A percentile compares a stretch with the other conserved stretches of the same genome.
These are phyloP conservation scores for Lanmaoa rubissima DNA, from an alignment of 768 basidiomycete genomes.

Conservation along the genomic window DNA sequence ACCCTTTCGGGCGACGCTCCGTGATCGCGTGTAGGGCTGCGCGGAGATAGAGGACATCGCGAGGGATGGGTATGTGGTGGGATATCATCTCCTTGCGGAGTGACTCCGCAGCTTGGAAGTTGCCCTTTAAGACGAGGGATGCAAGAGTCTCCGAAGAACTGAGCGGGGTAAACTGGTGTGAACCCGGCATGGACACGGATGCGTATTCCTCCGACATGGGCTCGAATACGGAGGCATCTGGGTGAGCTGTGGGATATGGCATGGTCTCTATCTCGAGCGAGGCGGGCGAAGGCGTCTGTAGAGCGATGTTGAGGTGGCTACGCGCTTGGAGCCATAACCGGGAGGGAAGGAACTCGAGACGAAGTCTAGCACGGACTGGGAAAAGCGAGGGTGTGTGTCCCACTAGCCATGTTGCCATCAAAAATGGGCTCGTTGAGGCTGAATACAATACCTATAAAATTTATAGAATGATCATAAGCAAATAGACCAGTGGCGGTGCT, in stretches of 20 bases:
- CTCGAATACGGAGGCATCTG: conserved; percentile 39
- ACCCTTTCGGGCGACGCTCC: conserved; percentile 12
- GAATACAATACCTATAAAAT: background rate
- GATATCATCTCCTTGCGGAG: conserved; percentile 41
- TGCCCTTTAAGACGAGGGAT: conserved; percentile 19
- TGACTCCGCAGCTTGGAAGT: conserved; percentile 31
- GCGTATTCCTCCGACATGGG: conserved; percentile 34
- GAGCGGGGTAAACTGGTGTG: conserved; percentile 20
- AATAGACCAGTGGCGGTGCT: conserved; percentile 7
- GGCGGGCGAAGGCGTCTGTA: conserved; percentile 34
- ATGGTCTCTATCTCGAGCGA: conserved; percentile 35
- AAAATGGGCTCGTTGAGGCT: background rate
- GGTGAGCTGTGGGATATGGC: conserved; percentile 33
- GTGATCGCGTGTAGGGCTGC: conserved; percentile 37
- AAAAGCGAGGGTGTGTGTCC: conserved; percentile 11
- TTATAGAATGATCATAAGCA: background rate
- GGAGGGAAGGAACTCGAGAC: conserved; percentile 11
- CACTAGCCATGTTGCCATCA: conserved; percentile 29
- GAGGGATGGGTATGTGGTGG: conserved; percentile 38
- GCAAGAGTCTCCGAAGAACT: conserved; percentile 25
- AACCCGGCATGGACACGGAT: conserved; percentile 4
- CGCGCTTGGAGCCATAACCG: conserved; percentile 19
- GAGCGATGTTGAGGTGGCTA: conserved; percentile 23
- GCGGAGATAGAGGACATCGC: conserved; percentile 34
- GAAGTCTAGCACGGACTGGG: conserved; percentile 14